phyloP scores from a whole-genome alignment of 495 filamentous ascomycete genomes.

The Penicillium chermesinum region DNA sequence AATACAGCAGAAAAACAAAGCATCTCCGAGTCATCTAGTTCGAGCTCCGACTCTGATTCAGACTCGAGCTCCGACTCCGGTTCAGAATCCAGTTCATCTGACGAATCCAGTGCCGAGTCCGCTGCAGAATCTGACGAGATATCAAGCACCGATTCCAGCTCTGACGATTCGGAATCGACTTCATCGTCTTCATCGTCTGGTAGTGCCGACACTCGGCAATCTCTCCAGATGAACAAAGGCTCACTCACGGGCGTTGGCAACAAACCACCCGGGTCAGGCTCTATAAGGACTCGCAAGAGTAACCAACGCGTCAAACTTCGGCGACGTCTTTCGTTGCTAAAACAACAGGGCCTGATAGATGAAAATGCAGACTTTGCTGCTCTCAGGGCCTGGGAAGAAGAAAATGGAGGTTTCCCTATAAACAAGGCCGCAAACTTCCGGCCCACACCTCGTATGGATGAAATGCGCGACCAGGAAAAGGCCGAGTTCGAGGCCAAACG shows the following conservation, averaged over 20 bases:
- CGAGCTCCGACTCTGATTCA: slow-evolving; percentile 4
- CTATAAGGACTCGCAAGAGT: slow-evolving; percentile 45
- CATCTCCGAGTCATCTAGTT: slow-evolving; percentile 9
- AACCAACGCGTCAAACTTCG: slow-evolving; percentile 50
- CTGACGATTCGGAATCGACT: not conserved
- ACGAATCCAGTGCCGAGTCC: not conserved
- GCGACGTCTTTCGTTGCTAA: slow-evolving; percentile 44
- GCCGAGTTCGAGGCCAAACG: slow-evolving; percentile 47
- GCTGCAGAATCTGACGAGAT: no score
- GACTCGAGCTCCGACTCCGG: slow-evolving; percentile 5
- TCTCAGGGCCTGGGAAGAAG: slow-evolving; percentile 35
- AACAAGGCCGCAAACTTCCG: slow-evolving; percentile 15
- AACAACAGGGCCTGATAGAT: slow-evolving; percentile 45
- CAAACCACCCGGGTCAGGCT: slow-evolving; percentile 41
- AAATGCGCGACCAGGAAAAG: slow-evolving; percentile 22
- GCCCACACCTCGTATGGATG: slow-evolving; percentile 5
- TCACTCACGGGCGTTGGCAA: slow-evolving; percentile 1
- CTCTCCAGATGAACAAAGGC: slow-evolving; percentile 20
- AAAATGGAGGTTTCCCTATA: slow-evolving; percentile 21
- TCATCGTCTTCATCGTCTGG: slow-evolving; percentile 26
- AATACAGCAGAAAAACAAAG: slow-evolving; percentile 8
- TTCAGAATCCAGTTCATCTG: slow-evolving; percentile 15
- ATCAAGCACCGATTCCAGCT: not conserved
- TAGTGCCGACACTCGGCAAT: no score
- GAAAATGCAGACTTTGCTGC: slow-evolving; percentile 43